phyloP scores from a whole-genome alignment of 768 basidiomycete species.

The Tulasnella calospora region DNA sequence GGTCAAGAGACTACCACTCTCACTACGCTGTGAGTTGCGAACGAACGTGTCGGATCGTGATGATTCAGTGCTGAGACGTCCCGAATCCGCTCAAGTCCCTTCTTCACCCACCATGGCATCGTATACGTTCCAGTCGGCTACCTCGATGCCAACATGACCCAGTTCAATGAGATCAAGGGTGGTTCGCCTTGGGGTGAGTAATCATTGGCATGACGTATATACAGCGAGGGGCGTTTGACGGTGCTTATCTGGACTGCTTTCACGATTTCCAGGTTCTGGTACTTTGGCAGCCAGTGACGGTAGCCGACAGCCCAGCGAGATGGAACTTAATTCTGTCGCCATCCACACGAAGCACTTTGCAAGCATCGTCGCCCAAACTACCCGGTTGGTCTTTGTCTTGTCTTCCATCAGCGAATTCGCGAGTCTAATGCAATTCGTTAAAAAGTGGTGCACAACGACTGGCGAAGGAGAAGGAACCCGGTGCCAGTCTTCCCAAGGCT shows the following conservation, averaged over 20 bases:
- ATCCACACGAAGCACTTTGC: constrained; percentile 20
- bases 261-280: constrained; percentile 14
- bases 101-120: constrained; percentile 40
- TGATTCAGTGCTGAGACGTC: not conserved
- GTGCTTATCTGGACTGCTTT: not conserved
- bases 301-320: constrained; percentile 2
- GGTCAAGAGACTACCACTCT: constrained; percentile 39
- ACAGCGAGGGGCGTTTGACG: not conserved
- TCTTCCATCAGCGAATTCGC: too few relatives aligned
- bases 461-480: not conserved
- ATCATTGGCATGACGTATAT: too few relatives aligned
- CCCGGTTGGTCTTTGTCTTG: not conserved
- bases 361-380: constrained; percentile 8
- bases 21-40: constrained; percentile 36
- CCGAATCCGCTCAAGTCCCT: constrained; percentile 25
- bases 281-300: constrained; percentile 20
- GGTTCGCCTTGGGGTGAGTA: constrained; percentile 39
- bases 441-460: not conserved
- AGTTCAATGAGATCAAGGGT: constrained; percentile 35
- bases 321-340: constrained; percentile 11
- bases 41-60: too few relatives aligned
- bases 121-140: constrained; percentile 37
- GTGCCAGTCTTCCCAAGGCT: not conserved
- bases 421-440: too few relatives aligned
- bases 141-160: constrained; percentile 27